Base-by-base conservation (phyloP, 2,329 filamentous ascomycete species). In the Dactylonectria estremocensis region DNA sequence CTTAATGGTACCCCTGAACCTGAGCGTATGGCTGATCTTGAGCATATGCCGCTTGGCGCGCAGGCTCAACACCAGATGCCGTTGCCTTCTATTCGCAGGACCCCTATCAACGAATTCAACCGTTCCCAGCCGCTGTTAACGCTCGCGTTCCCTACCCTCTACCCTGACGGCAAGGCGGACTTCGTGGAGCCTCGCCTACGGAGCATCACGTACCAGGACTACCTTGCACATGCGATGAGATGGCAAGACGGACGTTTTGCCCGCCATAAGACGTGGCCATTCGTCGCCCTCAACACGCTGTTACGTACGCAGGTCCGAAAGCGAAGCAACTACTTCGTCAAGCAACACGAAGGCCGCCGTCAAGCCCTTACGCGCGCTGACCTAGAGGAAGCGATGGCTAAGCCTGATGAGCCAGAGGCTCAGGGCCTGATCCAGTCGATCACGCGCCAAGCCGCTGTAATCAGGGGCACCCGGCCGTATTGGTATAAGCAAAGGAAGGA, bases 1-100 rank as follows among this genome's bases (percentile, higher is more conserved):
- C 52, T 55, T 55, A n/a, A 55, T 55, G 31, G 52, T 22, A 55
- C 52, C 52, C 52, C 52, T 55, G 31, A 55, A n/a, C 52, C 52
- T 22, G 31, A 55, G 52, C 11, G 52, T 55, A 55, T 55, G 52
- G 52, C 31, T 1, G 52, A 55, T 55, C 33, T 55, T 55, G 52
- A 55, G 52, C 16, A 55, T 37, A 55, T 55, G n/a, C 52, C 31
- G 52, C 52, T 8, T 55, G 14, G 11, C n/a, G 31, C 31, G 52
- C 52, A 55, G 31, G 52, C 52, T 55, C 31, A 40, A 40, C 13
- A 40, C 35, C 35, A 40, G 35, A 40, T 40, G 35, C 35, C 11
- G 1, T 1, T 40, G 1, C 35, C 35, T 40, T 40, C 35, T 3
- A 40, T 40, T 40, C 35, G 35, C 35, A 40, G 35, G 35, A 40